Conservation (phyloP, 805 yeast genomes). For the Cyberlindnera mycetangii region DNA sequence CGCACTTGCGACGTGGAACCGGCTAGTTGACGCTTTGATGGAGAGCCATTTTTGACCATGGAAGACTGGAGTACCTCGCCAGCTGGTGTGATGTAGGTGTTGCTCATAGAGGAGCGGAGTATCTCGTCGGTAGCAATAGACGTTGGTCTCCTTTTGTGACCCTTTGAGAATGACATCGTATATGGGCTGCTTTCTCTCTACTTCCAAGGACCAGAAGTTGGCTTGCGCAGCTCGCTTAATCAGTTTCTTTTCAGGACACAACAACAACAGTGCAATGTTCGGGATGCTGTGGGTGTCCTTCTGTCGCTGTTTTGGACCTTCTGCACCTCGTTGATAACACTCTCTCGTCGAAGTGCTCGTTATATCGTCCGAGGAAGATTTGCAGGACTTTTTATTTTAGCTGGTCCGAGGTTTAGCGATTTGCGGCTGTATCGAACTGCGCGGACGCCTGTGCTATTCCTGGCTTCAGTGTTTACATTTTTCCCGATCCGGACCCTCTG, state of each 20-base stretch:
- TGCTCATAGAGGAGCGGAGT: constrained; percentile 12
- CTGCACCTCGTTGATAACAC: no score
- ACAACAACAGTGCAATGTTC: background rate
- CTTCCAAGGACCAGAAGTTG: no score
- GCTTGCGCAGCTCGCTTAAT: constrained; percentile 4
- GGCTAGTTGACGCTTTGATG: constrained; percentile 25
- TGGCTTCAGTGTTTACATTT: constrained; percentile 7
- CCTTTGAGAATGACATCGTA: constrained; percentile 21
- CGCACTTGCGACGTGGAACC: constrained; percentile 30
- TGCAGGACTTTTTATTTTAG: background rate
- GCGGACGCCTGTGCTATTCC: background rate
- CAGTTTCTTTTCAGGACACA: background rate
- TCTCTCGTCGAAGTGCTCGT: no score
- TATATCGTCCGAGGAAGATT: background rate
- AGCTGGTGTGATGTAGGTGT: constrained; percentile 25
- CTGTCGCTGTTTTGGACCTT: no score
- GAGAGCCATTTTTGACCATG: constrained; percentile 29
- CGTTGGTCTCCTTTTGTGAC: constrained; percentile 28
- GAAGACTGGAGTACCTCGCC: constrained; percentile 29
- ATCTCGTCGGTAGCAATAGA: constrained; percentile 25
- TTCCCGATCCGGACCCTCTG: background rate
- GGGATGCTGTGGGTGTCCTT: no score
- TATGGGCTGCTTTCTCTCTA: no score
- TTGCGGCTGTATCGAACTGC: background rate
- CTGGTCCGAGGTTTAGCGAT: background rate